Base-by-base conservation (phyloP, 1,139 yeast species). In the Scheffersomyces quercinus region DNA sequence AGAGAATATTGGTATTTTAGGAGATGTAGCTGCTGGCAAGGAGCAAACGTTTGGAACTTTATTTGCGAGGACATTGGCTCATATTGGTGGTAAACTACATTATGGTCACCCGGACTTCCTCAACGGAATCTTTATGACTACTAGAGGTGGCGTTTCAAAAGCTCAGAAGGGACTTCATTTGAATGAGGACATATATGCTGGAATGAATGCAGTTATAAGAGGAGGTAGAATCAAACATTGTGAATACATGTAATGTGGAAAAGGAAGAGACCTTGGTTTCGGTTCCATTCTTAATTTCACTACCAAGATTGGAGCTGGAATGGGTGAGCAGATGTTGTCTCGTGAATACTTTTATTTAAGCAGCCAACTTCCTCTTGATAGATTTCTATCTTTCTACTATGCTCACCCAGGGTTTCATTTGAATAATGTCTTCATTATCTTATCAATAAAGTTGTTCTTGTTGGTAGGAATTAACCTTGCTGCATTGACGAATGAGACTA, bases 391-490 rank as follows among this genome's bases (percentile, higher is more conserved):
- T 0, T 77, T 78, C 51, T 78, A 73, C 50, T 78, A 77, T 58
- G 83, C 82, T 0, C 83, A 78, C 53, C 77, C 81, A 2, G 83
- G 83, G 0, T 79, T 78, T 46, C 83, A 79, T 50, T 62, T 78
- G 54, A 79, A 79, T 50, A 78, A 79, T 51, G 71, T 73, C 3
- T 76, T 76, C 53, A 78, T 79, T 38, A 67, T 77, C 39, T 54
- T 77, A 12, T 76, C 82, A 0, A 67, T 77, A 40, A 70, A 76
- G 42, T 56, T 77, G 44, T 76, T 77, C 47, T 60, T 77, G 50
- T 54, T 77, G 28, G 76, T 75, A 9, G 69, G 73, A 4, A 64
- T 75, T 24, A 77, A 77, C 47, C 59, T 78, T 37, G 82, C 81
- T 1, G 77, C 79, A 0, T 55, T 78, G 24, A 64, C 76, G 0